These are phyloP conservation scores for Fusarium vanettenii DNA, from an alignment of 2,329 filamentous ascomycete species.

Conservation along the genomic window DNA sequence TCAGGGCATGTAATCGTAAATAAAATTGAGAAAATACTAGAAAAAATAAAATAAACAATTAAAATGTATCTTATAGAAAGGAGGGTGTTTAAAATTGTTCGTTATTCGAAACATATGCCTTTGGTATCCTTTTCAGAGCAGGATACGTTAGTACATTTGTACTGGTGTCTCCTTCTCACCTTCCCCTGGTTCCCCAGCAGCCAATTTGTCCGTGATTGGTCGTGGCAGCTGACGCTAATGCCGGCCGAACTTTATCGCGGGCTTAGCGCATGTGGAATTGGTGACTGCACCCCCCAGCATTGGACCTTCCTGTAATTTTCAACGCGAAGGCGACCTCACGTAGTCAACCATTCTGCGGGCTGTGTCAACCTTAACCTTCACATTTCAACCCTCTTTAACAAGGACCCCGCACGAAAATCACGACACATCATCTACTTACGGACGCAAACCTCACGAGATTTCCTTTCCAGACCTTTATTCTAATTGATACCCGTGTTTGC, in stretches of 20 bases:
- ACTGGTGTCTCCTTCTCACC: neutral
- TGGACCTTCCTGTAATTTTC: constrained; percentile 54
- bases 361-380: constrained; percentile 1
- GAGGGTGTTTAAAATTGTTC: neutral
- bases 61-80: neutral
- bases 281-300: constrained; percentile 54
- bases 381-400: neutral
- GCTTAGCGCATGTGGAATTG: constrained; percentile 57
- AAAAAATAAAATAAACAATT: rapidly evolving
- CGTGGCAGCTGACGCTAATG: constrained; percentile 18
- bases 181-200: neutral
- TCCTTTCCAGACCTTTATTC: neutral
- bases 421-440: neutral
- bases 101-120: neutral
- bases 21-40: neutral
- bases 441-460: neutral
- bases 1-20: neutral
- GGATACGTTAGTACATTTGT: neutral
- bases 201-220: neutral
- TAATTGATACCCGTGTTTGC: constrained; percentile 3
- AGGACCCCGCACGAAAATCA: neutral
- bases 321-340: constrained; percentile 45
- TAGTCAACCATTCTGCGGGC: constrained; percentile 31
- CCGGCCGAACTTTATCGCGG: constrained; percentile 52
- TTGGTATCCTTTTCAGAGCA: neutral